phyloP scores from a whole-genome alignment of 768 basidiomycete genomes.

The Myochromella boudieri region DNA sequence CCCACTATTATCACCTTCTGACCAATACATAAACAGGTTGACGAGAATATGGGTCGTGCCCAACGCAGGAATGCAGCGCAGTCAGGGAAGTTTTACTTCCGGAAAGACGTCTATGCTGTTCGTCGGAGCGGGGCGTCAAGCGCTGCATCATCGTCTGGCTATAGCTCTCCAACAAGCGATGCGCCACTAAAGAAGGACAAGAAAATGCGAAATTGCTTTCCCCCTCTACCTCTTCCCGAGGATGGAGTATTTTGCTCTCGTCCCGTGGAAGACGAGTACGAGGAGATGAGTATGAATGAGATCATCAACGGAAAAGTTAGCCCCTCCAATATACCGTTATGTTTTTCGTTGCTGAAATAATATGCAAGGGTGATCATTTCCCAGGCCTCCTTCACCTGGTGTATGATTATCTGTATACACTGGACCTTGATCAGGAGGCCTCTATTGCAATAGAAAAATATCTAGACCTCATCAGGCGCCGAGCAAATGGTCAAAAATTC shows the following conservation, averaged over 20 bases:
- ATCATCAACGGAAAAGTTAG: slow-evolving; percentile 91
- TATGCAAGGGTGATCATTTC: slow-evolving; percentile 57
- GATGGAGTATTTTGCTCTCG: slow-evolving; percentile 36
- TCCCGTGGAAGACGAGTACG: slow-evolving; percentile 80
- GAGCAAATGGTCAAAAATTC: slow-evolving; percentile 73
- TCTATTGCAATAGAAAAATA: slow-evolving; percentile 70
- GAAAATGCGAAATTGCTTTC: slow-evolving; percentile 73
- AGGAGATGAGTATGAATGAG: slow-evolving; percentile 89
- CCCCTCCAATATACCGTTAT: slow-evolving; percentile 5
- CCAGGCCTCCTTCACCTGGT: slow-evolving; percentile 83
- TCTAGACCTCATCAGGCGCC: slow-evolving; percentile 70
- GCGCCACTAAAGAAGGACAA: slow-evolving; percentile 52
- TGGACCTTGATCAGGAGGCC: slow-evolving; percentile 70
- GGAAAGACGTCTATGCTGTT: slow-evolving; percentile 76
- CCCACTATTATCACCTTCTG: background rate
- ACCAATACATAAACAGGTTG: slow-evolving; percentile 59
- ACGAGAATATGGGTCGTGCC: slow-evolving; percentile 93
- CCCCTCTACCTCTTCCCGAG: slow-evolving; percentile 52
- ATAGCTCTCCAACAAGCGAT: slow-evolving; percentile 35
- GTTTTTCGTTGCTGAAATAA: background rate
- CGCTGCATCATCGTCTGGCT: slow-evolving; percentile 45
- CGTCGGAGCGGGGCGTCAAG: slow-evolving; percentile 44
- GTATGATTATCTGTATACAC: slow-evolving; percentile 79
- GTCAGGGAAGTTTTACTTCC: slow-evolving; percentile 84
- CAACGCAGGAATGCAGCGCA: slow-evolving; percentile 79